Base-by-base conservation (phyloP, 106 monocot genomes). In the Apostasia ramifera region DNA sequence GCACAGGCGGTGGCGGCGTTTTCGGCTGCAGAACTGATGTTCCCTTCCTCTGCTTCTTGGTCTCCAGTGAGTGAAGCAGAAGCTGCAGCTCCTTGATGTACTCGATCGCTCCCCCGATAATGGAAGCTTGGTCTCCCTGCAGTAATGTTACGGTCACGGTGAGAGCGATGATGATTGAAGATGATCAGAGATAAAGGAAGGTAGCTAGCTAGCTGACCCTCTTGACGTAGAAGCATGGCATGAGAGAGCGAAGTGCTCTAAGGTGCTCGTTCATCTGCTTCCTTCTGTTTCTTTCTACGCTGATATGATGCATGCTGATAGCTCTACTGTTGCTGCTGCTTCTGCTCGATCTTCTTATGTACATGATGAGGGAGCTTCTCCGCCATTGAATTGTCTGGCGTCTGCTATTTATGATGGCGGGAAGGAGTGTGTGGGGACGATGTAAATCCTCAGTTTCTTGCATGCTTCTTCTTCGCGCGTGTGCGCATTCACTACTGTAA, bases 101-200 rank as follows among this genome's bases (percentile, higher is more conserved):
- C 68, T 94, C 94, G 57, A 94, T 85, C 0, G 94, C 94, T 61
- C 94, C 94, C n/a, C 94, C 87, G 38, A 94, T 90, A 37, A 94
- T 85, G 0, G 94, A 90, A 43, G 94, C 94, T 82, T 94, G 94
- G 66, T 94, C 94, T 40, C 90, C 90, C 93, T 93, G 53, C 4
- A 12, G 6, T 7, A 41, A 62, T 58, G 14, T 3, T 6, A 1
- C 61, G 42, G 2, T 65, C 62, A 62, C 42, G 26, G 26, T 26
- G 26, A 26, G 56, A 26, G 2, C n/a, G 0, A 5, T 37, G 0
- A 9, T 61, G 41, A 43, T 10, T 9, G 42, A 7, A 7, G 8
- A n/a, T n/a, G n/a, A 26, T 26, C 26, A 26, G 26, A 26, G 26
- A 26, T 26, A 26, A 26, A 26, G 26, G 26, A 9, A 61, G 15